Base-by-base conservation (phyloP, 352 stramenopile genomes). In the Phytopythium montanum region DNA sequence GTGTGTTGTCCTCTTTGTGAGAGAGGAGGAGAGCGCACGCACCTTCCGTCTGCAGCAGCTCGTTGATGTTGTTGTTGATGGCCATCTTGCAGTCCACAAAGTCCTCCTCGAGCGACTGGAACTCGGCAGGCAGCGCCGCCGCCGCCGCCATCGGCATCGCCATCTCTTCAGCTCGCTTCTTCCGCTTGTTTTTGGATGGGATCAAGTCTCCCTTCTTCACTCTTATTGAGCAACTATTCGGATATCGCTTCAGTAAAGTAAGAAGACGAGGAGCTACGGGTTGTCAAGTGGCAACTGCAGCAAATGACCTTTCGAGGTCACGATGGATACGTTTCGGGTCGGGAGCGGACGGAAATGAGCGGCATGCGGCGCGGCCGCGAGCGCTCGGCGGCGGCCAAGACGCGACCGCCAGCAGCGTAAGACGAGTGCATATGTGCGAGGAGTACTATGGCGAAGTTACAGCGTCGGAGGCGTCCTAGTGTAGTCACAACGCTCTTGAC, bases 41-140 rank as follows among this genome's bases (percentile, higher is more conserved):
- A 76, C 83, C 69, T 63, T 81, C 68, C 25, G 69, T 70, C n/a
- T 70, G 68, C 39, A 88, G 50, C 9, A 92, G 81, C 19, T 81
- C 75, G 54, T 79, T 82, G 54, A 92, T 79, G 49, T 60, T 76
- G 70, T 92, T 90, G 68, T 92, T 92, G 54, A 92, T 88, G 25
- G 78, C 69, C 60, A 89, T 88, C 69, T 92, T 92, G 69, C 75
- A 81, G 44, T 92, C 80, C 49, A 92, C 76, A 52, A 88, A 92
- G 66, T 92, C 80, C 60, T 87, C 83, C 67, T 90, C 83, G 23
- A 90, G 75, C 51, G 75, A 81, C 54, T 73, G 65, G 61, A 92
- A 92, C 62, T 85, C 72, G 7, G 68, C 60, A 28, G 78, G 78
- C 59, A 88, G 73, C 42, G 71, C 71, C 56, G 56, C 56, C 19